These are phyloP conservation scores for Hymenoscyphus repandus DNA, from an alignment of 2,329 filamentous ascomycete species.

Conservation along the genomic window DNA sequence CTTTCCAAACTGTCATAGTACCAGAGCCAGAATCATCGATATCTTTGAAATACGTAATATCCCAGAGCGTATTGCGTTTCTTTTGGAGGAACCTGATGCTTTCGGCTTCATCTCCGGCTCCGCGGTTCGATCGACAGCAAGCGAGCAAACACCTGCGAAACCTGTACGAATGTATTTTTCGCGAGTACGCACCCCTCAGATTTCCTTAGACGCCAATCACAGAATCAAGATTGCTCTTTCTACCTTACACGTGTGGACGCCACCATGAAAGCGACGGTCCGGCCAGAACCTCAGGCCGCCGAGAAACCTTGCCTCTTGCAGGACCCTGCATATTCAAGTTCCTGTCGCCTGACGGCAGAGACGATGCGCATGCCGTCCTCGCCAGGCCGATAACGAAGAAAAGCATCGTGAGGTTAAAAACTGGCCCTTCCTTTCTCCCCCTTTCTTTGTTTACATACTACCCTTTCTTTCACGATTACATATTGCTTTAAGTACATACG, in stretches of 20 bases:
- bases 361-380: not conserved
- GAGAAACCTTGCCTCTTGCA: not conserved
- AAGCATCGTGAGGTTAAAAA: not conserved
- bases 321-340: constrained; percentile 1
- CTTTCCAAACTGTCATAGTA: too few relatives aligned
- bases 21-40: too few relatives aligned
- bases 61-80: too few relatives aligned
- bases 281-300: not conserved
- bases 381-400: not conserved
- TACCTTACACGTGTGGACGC: too few relatives aligned
- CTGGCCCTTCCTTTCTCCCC: not conserved
- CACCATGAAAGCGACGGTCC: not conserved
- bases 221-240: too few relatives aligned
- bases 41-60: not conserved
- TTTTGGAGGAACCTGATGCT: too few relatives aligned
- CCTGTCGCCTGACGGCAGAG: not conserved
- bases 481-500: not conserved
- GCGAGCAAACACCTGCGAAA: too few relatives aligned
- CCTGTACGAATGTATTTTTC: not conserved
- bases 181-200: too few relatives aligned
- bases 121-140: too few relatives aligned
- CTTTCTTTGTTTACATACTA: not conserved
- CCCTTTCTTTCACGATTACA: not conserved
- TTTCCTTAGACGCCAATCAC: too few relatives aligned
- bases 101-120: too few relatives aligned